Evolutionary conservation across 1,284 basidiomycete genomes (phyloP).

Genomic region (Cyathus olla): DNA sequence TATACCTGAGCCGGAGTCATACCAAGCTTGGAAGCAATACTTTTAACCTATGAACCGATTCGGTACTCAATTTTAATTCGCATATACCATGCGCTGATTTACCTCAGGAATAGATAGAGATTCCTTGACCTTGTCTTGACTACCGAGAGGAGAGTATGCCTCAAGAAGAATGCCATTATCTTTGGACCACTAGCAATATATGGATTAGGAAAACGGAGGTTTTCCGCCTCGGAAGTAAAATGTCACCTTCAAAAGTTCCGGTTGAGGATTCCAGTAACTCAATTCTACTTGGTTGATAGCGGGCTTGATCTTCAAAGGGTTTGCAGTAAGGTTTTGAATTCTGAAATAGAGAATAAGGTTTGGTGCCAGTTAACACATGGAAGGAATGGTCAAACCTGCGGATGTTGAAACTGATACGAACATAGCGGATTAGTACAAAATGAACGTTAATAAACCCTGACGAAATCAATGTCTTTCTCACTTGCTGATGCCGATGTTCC

Average conservation of each 20-base stretch:
- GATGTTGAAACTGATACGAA: conserved; percentile 63
- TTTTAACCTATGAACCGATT: conserved; percentile 54
- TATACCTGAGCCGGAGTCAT: conserved; percentile 85
- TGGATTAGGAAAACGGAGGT: too few relatives aligned
- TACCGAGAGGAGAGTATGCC: conserved; percentile 86
- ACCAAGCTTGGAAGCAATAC: conserved; percentile 71
- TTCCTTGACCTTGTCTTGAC: conserved; percentile 65
- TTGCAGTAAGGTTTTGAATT: conserved; percentile 73
- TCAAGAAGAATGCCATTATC: conserved; percentile 76
- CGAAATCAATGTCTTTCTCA: too few relatives aligned
- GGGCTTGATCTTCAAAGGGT: conserved; percentile 79
- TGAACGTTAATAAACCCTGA: too few relatives aligned
- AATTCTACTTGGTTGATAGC: conserved; percentile 90
- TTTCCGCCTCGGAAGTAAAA: too few relatives aligned
- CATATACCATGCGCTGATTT: background rate
- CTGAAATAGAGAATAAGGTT: conserved; percentile 37
- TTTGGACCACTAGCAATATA: conserved; percentile 63
- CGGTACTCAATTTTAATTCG: background rate
- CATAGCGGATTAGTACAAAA: background rate
- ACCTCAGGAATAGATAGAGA: conserved; percentile 68
- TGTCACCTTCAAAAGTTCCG: conserved; percentile 81
- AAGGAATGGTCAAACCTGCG: conserved; percentile 39
- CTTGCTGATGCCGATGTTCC: conserved; percentile 89
- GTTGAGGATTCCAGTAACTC: conserved; percentile 86
- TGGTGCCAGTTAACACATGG: background rate